Evolutionary conservation across 2,329 filamentous ascomycete genomes (phyloP), one percentile per base, ranked within the genome.

Genomic region (Diaporthe sp.): DNA sequence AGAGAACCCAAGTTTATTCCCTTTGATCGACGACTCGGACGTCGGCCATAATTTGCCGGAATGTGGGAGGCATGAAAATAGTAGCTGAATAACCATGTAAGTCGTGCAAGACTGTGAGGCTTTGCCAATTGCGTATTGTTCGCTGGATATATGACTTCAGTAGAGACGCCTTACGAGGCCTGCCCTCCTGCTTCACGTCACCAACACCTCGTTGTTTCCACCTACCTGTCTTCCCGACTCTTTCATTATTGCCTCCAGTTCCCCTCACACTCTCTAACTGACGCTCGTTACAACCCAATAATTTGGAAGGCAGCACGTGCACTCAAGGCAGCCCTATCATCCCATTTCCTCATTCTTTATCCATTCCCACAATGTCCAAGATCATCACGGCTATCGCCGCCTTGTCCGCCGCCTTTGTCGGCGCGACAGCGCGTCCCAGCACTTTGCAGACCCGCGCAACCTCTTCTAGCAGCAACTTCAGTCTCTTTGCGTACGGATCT

Each of bases 401-500:
- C 15, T 15, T 71, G 19, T 45, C 35, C 8, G 68, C 67, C 15
- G 40, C 40, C 12, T 5, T 66, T 13, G n/a, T 61, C 8, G 40
- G 66, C 22, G 67, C 28, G 38, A 52, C 45, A 19, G 73, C 73
- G 19, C 55, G 19, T 4, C 67, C 73, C 30, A 35, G 42, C 22
- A 3, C 6, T 19, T 12, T 71, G 67, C 35, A 55, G 33, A 50
- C 1, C 17, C 73, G 67, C 8, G 45, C 25, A 12, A 58, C 66
- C 50, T 15, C 25, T 6, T n/a, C n/a, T n/a, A n/a, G n/a, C n/a
- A 71, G 72, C 57, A 71, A 66, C 15, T 75, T 73, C 70, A 73
- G 74, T 42, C 71, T 75, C 30, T 75, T 75, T 42, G 74, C 74
- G 25, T 75, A 70, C 25, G 71, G 74, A 45, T 47, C 71, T 7